phyloP scores from a whole-genome alignment of 2,329 filamentous ascomycete genomes.

The Metarhizium rileyi region DNA sequence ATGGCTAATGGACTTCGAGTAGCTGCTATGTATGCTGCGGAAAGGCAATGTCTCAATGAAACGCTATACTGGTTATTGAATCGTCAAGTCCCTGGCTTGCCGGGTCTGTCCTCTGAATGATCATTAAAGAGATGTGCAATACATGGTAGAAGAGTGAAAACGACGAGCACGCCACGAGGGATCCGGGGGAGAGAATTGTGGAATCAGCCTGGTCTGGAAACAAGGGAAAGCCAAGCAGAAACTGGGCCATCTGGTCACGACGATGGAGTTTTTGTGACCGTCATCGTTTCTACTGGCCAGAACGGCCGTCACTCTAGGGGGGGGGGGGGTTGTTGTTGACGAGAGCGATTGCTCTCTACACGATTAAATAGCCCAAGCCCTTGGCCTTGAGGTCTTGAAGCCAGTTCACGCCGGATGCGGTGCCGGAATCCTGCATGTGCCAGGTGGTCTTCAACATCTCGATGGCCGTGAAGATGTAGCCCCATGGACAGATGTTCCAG shows the following conservation, averaged over 20 bases:
- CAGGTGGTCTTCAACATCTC: constrained; percentile 39
- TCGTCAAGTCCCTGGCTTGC: no score
- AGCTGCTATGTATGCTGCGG: no score
- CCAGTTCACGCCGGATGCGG: constrained; percentile 25
- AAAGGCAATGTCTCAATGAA: no score
- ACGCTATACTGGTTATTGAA: no score
- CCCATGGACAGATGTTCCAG: constrained; percentile 37
- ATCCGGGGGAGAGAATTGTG: not conserved
- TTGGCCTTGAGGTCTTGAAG: constrained; percentile 32
- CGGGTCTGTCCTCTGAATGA: no score
- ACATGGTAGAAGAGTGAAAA: no score
- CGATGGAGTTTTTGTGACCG: not conserved
- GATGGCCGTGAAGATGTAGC: constrained; percentile 40
- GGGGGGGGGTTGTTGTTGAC: not conserved
- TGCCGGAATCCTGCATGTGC: constrained; percentile 29
- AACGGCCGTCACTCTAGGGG: not conserved
- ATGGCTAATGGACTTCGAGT: no score
- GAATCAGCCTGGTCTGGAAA: not conserved
- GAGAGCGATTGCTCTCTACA: no score
- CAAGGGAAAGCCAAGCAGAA: not conserved
- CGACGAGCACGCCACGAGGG: not conserved
- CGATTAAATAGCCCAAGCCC: constrained; percentile 36
- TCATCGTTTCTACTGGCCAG: not conserved
- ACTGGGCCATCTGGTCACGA: not conserved
- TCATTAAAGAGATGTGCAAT: no score